phyloP scores from a whole-genome alignment of 768 basidiomycete genomes.

The Lentinula lateritia region DNA sequence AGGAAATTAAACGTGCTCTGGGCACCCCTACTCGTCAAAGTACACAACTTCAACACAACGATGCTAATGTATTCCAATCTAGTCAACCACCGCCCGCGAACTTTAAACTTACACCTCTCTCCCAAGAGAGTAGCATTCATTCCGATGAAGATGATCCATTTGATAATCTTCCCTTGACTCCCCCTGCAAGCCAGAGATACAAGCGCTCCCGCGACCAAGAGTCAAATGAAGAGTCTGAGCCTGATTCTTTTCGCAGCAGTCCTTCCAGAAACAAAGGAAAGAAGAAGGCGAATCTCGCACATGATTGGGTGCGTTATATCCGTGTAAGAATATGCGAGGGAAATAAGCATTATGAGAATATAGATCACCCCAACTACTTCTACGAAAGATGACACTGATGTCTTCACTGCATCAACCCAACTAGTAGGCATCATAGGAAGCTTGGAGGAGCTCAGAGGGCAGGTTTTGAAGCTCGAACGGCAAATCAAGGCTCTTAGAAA shows the following conservation, averaged over 20 bases:
- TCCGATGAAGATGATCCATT: neutral
- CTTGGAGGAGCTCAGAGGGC: slow-evolving; percentile 14
- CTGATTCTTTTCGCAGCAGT: neutral
- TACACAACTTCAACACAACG: neutral
- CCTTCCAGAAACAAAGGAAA: slow-evolving; percentile 4
- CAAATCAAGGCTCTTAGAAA: slow-evolving; percentile 28
- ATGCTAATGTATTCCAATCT: slow-evolving; percentile 1
- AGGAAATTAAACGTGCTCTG: neutral
- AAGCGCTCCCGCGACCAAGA: neutral
- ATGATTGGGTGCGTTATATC: slow-evolving; percentile 1
- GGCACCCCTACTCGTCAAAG: neutral
- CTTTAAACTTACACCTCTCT: neutral
- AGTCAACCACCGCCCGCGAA: neutral
- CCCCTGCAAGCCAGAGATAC: neutral
- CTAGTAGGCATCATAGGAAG: slow-evolving; percentile 15
- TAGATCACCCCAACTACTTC: neutral
- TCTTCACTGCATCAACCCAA: slow-evolving; percentile 7
- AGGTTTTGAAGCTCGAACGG: slow-evolving; percentile 33
- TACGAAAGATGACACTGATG: neutral
- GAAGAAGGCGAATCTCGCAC: neutral
- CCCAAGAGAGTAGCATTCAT: neutral
- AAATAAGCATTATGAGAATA: neutral
- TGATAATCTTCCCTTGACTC: neutral
- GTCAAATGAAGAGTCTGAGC: neutral
- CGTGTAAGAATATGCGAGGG: neutral